Evolutionary conservation across 768 basidiomycete genomes (phyloP).

Genomic region (Trametes gibbosa): DNA sequence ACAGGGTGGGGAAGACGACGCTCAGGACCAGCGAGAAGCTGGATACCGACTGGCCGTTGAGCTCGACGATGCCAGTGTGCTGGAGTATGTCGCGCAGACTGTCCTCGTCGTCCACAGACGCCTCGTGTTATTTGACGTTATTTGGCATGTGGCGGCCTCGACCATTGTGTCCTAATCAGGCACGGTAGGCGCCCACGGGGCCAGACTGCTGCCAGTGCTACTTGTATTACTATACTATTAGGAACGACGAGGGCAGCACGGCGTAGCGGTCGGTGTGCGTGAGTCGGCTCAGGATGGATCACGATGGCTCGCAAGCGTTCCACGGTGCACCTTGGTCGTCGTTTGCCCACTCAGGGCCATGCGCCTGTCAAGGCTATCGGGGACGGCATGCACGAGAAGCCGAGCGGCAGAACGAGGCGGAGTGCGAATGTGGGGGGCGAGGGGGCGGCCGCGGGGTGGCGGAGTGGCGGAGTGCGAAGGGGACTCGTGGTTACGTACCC

Average conservation of each 20-base stretch:
- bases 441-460: background rate
- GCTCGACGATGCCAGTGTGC: slow-evolving; percentile 26
- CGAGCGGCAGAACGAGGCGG: no score
- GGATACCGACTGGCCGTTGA: slow-evolving; percentile 25
- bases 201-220: no score
- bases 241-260: no score
- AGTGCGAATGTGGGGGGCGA: background rate
- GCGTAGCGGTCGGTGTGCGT: no score
- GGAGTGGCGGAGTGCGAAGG: slow-evolving; percentile 7
- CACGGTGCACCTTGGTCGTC: background rate
- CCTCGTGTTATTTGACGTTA: slow-evolving; percentile 25
- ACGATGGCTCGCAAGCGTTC: no score
- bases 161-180: slow-evolving; percentile 8
- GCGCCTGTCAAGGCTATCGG: background rate
- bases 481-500: slow-evolving; percentile 7
- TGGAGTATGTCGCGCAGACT: slow-evolving; percentile 15
- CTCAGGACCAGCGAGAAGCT: slow-evolving; percentile 15
- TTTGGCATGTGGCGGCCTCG: slow-evolving; percentile 17
- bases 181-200: background rate
- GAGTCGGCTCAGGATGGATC: no score
- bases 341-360: background rate
- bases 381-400: background rate
- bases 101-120: slow-evolving; percentile 15
- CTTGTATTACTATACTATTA: no score
- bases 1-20: slow-evolving; percentile 2